These are phyloP conservation scores for Pseudogymnoascus sp. DNA, from an alignment of 2,329 filamentous ascomycete genomes.

Conservation along the genomic window DNA sequence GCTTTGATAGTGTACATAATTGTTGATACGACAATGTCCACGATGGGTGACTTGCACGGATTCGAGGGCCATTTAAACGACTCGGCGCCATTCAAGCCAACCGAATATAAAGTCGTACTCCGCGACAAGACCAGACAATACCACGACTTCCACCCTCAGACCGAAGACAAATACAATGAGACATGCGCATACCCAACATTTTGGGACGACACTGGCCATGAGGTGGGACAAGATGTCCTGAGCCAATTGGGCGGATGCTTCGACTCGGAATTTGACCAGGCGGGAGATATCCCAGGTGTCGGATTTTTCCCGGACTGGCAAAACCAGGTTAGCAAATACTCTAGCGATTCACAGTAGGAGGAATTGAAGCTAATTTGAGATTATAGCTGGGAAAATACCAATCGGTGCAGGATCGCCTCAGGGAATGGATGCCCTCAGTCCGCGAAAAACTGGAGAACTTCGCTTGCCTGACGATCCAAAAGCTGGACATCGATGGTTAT, in stretches of 20 bases:
- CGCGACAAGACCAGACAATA: conserved; percentile 47
- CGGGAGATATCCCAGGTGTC: conserved; percentile 37
- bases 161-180: conserved; percentile 39
- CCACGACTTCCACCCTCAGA: conserved; percentile 44
- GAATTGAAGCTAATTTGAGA: conserved; percentile 54
- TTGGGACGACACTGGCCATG: conserved; percentile 51
- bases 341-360: conserved; percentile 41
- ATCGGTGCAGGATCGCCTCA: conserved; percentile 58
- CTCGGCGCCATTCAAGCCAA: conserved; percentile 47
- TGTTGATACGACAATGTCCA: conserved; percentile 59
- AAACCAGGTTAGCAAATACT: conserved; percentile 1
- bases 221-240: conserved; percentile 48
- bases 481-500: conserved; percentile 59
- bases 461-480: conserved; percentile 55
- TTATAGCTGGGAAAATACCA: conserved; percentile 60
- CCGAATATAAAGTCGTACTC: conserved; percentile 47
- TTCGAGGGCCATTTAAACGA: conserved; percentile 53
- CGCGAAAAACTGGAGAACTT: conserved; percentile 50
- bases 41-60: conserved; percentile 56
- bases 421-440: conserved; percentile 55
- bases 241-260: conserved; percentile 13
- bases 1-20: conserved; percentile 48
- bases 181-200: conserved; percentile 54
- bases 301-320: background rate
- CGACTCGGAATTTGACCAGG: conserved; percentile 54